Percentiles rank a stretch among this genome's conserved stretches.
Conservation (phyloP, 1,284 basidiomycete genomes). For the Sporisorium reilianum region DNA sequence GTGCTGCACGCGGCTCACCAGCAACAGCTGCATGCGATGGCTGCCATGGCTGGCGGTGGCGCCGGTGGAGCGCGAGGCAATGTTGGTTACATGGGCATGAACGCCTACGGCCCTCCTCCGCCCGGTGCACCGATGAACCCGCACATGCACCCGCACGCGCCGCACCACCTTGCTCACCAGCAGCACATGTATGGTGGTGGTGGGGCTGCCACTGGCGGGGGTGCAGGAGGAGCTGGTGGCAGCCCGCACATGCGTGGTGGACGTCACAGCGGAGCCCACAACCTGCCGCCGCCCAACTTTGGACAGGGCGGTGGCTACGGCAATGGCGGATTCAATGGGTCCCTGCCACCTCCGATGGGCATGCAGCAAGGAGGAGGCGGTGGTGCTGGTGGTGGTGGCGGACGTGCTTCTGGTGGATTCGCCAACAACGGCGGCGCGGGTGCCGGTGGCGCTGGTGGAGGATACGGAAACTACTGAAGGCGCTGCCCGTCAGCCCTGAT, state of each 20-base stretch:
- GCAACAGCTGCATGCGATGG: conserved; percentile 58
- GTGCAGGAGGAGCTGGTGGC: background rate
- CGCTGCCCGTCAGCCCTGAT: no score
- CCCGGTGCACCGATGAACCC: conserved; percentile 4
- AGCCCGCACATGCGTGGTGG: conserved; percentile 9
- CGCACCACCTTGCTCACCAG: conserved; percentile 19
- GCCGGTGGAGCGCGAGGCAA: conserved; percentile 6
- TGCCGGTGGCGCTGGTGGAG: conserved; percentile 12
- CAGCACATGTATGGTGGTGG: conserved; percentile 24
- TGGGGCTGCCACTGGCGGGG: background rate
- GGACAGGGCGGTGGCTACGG: conserved; percentile 5
- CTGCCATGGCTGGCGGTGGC: conserved; percentile 36
- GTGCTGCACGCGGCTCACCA: conserved; percentile 58
- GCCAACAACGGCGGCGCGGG: background rate
- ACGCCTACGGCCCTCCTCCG: conserved; percentile 22
- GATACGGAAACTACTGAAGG: conserved; percentile 21
- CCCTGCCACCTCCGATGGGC: conserved; percentile 19
- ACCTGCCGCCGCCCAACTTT: conserved; percentile 36
- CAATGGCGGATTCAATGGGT: conserved; percentile 13
- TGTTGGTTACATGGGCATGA: conserved; percentile 31
- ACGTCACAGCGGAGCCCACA: conserved; percentile 8
- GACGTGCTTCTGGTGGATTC: background rate
- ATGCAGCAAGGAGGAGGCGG: conserved; percentile 18
- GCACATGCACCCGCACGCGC: conserved; percentile 8
- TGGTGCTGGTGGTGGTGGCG: background rate